Conservation (phyloP, 106 monocot genomes). For the Cymbidium sinense region DNA sequence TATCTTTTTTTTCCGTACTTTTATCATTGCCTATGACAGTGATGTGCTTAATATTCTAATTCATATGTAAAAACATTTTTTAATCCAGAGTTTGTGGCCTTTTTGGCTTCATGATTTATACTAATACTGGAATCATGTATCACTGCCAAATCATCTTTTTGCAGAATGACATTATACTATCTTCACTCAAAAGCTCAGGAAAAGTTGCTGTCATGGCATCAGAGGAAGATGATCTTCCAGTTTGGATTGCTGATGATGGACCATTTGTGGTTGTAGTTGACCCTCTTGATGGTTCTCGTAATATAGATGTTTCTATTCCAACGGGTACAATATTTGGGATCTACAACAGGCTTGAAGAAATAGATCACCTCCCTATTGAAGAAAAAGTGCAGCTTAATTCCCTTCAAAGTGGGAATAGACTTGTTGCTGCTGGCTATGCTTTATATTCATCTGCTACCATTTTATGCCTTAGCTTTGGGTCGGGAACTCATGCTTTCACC, state of each 20-base stretch:
- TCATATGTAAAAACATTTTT: background rate
- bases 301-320: slow-evolving; percentile 95
- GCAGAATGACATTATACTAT: slow-evolving; percentile 89
- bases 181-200: slow-evolving; percentile 62
- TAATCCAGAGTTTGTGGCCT: background rate
- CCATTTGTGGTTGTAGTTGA: slow-evolving; percentile 89
- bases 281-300: slow-evolving; percentile 97
- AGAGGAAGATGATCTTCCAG: slow-evolving; percentile 76
- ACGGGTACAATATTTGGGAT: slow-evolving; percentile 97
- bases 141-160: slow-evolving; percentile 6
- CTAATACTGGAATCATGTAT: background rate
- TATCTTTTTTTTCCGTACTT: background rate
- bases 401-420: slow-evolving; percentile 70
- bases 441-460: slow-evolving; percentile 96
- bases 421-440: slow-evolving; percentile 87
- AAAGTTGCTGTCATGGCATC: slow-evolving; percentile 94
- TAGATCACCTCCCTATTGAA: slow-evolving; percentile 70
- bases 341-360: slow-evolving; percentile 69
- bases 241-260: slow-evolving; percentile 64
- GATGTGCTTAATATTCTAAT: background rate
- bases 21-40: background rate
- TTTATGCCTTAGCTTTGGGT: slow-evolving; percentile 77
- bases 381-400: slow-evolving; percentile 91
- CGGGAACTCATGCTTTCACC: slow-evolving; percentile 88
- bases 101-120: background rate